Evolutionary conservation across 2,329 filamentous ascomycete species (phyloP).

Genomic region (Lomentospora prolificans): DNA sequence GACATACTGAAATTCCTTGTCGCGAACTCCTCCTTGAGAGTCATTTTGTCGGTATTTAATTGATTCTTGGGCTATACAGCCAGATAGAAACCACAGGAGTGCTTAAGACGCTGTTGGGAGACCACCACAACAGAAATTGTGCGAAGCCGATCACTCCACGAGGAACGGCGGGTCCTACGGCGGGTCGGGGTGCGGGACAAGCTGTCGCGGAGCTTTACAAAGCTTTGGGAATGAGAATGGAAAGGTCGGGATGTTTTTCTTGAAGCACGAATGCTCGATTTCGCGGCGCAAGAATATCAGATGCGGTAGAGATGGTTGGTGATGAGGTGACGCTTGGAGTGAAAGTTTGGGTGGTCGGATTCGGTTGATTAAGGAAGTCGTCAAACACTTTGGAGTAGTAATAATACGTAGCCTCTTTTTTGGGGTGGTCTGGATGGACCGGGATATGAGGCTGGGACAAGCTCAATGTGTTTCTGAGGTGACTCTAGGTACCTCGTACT

Average conservation of each 20-base stretch:
- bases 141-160: neutral
- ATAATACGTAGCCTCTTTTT: constrained; percentile 8
- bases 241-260: neutral
- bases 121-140: neutral
- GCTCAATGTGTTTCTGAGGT: neutral
- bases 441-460: constrained; percentile 7
- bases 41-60: constrained; percentile 39
- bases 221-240: neutral
- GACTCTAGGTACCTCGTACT: constrained; percentile 1
- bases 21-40: constrained; percentile 62
- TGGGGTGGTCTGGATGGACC: neutral
- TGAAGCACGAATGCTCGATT: neutral
- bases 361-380: neutral
- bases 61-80: neutral
- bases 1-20: constrained; percentile 65
- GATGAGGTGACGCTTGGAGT: constrained; percentile 4
- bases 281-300: neutral
- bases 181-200: neutral
- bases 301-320: neutral
- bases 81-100: neutral
- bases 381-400: neutral
- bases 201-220: neutral
- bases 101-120: neutral
- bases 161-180: neutral
- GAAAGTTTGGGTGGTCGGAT: constrained; percentile 1